These are phyloP conservation scores for Lactarius quietus DNA, from an alignment of 768 basidiomycete genomes.

Conservation along the genomic window DNA sequence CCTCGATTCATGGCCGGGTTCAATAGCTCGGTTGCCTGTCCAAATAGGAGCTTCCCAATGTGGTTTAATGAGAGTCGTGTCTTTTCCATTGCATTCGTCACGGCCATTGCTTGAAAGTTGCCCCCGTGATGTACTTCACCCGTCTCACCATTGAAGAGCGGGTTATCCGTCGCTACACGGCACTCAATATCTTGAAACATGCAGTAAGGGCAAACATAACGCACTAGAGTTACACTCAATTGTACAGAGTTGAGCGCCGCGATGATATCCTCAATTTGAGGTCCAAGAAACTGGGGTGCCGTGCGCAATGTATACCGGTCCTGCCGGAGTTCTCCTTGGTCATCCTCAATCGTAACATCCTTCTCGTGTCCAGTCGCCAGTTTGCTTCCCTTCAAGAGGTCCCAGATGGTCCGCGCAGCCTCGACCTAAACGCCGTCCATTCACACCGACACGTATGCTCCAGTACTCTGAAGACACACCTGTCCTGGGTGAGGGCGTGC, in stretches of 20 bases:
- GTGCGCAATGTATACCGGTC: conserved; percentile 79
- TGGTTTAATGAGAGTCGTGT: conserved; percentile 60
- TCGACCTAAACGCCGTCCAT: conserved; percentile 47
- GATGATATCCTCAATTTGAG: conserved; percentile 77
- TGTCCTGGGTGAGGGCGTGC: conserved; percentile 85
- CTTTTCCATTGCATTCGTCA: conserved; percentile 87
- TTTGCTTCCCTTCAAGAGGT: conserved; percentile 63
- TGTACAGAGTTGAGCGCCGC: conserved; percentile 60
- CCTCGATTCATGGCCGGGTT: conserved; percentile 85
- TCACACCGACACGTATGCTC: background rate
- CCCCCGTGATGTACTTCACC: conserved; percentile 75
- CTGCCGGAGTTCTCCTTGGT: conserved; percentile 71
- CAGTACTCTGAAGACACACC: conserved; percentile 33
- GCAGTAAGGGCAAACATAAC: conserved; percentile 30
- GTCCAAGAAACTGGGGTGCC: conserved; percentile 81
- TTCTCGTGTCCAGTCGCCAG: conserved; percentile 60
- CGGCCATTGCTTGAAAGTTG: conserved; percentile 89
- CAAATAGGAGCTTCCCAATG: conserved; percentile 49
- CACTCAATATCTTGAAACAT: background rate
- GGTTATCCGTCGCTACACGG: conserved; percentile 76
- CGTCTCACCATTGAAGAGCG: conserved; percentile 66
- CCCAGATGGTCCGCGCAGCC: conserved; percentile 63
- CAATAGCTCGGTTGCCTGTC: conserved; percentile 63
- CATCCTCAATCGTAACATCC: conserved; percentile 68
- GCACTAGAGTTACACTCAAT: conserved; percentile 80